These are phyloP conservation scores for Zygosaccharomyces rouxii DNA, from an alignment of 805 yeast genomes.

Conservation along the genomic window DNA sequence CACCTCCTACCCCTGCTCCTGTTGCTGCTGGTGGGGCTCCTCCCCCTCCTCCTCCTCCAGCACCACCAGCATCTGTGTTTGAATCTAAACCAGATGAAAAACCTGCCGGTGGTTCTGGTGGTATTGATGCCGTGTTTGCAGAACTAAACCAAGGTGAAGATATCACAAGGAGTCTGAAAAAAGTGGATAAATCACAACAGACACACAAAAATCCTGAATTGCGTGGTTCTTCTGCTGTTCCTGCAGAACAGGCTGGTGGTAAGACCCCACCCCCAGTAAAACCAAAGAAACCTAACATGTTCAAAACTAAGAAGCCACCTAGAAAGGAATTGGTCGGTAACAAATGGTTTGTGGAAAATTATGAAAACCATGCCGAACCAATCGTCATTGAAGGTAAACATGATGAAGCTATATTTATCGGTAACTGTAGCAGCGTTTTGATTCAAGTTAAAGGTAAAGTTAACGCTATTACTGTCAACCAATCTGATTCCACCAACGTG, in stretches of 20 bases:
- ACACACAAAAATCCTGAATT: constrained; percentile 87
- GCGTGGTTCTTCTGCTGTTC: constrained; percentile 53
- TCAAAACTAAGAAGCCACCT: constrained; percentile 48
- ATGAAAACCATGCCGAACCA: constrained; percentile 49
- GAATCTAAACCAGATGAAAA: constrained; percentile 35
- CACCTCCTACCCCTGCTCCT: constrained; percentile 24
- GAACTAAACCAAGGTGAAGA: constrained; percentile 80
- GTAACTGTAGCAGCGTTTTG: constrained; percentile 68
- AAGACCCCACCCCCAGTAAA: constrained; percentile 57
- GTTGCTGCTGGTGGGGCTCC: constrained; percentile 37
- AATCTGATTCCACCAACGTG: constrained; percentile 66
- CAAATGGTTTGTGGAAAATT: constrained; percentile 86
- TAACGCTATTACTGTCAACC: constrained; percentile 77
- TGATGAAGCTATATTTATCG: constrained; percentile 86
- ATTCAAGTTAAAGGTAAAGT: constrained; percentile 87
- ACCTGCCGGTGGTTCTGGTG: constrained; percentile 37
- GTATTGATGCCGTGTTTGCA: constrained; percentile 87
- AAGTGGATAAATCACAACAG: constrained; percentile 90
- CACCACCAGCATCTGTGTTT: constrained; percentile 63
- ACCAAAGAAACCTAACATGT: constrained; percentile 74
- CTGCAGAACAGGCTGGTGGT: constrained; percentile 37
- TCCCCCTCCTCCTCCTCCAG: constrained; percentile 36
- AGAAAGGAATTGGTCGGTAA: constrained; percentile 78
- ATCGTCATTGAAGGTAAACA: constrained; percentile 71
- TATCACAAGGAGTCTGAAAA: constrained; percentile 80